These are phyloP conservation scores for Naematelia aurantialba DNA, from an alignment of 768 basidiomycete genomes.

Conservation along the genomic window DNA sequence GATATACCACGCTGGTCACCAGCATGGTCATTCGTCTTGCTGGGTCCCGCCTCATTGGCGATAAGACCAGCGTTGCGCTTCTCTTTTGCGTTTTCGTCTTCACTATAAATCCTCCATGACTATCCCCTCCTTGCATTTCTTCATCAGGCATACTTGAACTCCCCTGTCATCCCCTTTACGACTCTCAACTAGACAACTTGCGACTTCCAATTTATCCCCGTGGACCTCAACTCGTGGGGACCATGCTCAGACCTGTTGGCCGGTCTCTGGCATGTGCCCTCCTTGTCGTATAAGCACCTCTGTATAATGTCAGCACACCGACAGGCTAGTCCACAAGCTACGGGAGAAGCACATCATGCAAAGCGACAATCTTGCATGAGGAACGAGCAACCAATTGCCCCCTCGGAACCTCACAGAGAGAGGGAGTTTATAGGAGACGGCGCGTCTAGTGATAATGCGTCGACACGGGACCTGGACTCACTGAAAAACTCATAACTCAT, in stretches of 20 bases:
- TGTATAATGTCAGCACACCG: conserved; percentile 23
- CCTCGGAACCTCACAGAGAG: not conserved
- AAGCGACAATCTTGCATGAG: not conserved
- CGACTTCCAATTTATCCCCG: no score
- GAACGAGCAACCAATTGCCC: not conserved
- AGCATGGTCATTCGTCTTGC: no score
- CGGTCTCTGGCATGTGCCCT: conserved; percentile 34
- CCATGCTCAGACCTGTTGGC: conserved; percentile 8
- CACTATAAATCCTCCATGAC: no score
- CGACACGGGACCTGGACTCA: conserved; percentile 54
- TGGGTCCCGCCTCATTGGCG: no score
- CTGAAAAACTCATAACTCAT: conserved; percentile 98
- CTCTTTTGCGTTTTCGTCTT: no score
- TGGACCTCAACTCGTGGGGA: not conserved
- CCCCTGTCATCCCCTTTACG: no score
- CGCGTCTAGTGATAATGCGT: not conserved
- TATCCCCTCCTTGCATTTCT: no score
- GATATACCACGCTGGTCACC: no score
- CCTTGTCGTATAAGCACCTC: conserved; percentile 40
- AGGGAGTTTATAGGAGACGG: not conserved
- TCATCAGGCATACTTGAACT: no score
- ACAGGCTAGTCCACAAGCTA: not conserved
- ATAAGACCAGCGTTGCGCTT: no score
- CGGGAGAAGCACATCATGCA: not conserved
- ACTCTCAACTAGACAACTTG: no score